phyloP scores from a whole-genome alignment of 805 yeast genomes.

The Phaffomyces opuntiae region DNA sequence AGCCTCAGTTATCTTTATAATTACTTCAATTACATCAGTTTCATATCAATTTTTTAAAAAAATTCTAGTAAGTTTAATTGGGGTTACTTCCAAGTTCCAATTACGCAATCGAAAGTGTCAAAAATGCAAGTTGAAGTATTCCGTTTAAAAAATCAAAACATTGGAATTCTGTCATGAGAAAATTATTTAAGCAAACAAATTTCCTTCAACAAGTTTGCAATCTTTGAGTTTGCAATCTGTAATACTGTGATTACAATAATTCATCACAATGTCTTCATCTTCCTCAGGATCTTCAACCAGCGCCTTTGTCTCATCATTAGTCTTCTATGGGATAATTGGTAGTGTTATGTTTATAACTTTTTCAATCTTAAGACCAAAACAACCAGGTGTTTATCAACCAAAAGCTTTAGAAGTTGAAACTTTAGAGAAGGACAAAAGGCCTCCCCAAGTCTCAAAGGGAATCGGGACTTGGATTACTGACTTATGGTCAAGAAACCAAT shows the following conservation, averaged over 20 bases:
- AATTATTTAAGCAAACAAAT: neutral
- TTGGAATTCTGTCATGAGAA: neutral
- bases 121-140: neutral
- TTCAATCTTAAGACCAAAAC: conserved; percentile 52
- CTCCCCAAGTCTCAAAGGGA: conserved; percentile 33
- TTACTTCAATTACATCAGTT: too few relatives aligned
- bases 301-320: conserved; percentile 68
- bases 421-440: conserved; percentile 33
- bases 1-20: too few relatives aligned
- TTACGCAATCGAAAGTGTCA: neutral
- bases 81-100: too few relatives aligned
- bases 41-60: too few relatives aligned
- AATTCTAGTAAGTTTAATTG: too few relatives aligned
- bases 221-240: too few relatives aligned
- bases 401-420: conserved; percentile 53
- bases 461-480: conserved; percentile 52
- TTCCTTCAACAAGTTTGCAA: neutral
- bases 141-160: neutral
- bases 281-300: conserved; percentile 49
- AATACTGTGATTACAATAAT: neutral
- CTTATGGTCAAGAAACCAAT: conserved; percentile 47
- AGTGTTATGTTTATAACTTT: conserved; percentile 56
- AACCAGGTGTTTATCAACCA: conserved; percentile 76
- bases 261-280: neutral
- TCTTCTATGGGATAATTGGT: conserved; percentile 55